A percentile compares a stretch with the other conserved stretches of the same genome.
Evolutionary conservation across 805 yeast genomes (phyloP).

Genomic region (Saturnispora quitensis): DNA sequence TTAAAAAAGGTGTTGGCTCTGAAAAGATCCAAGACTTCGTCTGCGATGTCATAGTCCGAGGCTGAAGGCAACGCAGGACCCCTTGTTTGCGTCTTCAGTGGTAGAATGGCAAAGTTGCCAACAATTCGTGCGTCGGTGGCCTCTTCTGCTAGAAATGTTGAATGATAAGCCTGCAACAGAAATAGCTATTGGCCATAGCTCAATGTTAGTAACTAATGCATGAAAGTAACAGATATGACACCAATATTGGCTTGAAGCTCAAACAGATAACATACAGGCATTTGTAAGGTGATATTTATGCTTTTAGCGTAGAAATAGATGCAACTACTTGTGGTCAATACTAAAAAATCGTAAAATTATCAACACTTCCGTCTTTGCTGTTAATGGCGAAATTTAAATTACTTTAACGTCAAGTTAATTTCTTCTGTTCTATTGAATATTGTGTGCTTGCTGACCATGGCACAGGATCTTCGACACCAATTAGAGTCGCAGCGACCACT

Average conservation of each 20-base stretch:
- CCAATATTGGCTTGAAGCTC: too few relatives aligned
- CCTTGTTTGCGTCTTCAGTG: constrained; percentile 72
- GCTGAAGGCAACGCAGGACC: constrained; percentile 86
- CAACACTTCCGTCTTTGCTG: not conserved
- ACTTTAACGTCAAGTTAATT: not conserved
- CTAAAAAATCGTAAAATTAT: not conserved
- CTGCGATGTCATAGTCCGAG: constrained; percentile 79
- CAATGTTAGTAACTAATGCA: not conserved
- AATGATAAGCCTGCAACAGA: constrained; percentile 53
- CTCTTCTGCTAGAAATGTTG: constrained; percentile 63
- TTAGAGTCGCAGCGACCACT: not conserved
- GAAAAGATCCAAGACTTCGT: constrained; percentile 84
- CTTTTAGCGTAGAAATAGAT: not conserved
- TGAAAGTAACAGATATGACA: not conserved
- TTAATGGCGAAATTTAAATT: not conserved
- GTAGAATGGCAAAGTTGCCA: constrained; percentile 77
- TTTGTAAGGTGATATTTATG: not conserved
- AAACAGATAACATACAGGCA: not conserved
- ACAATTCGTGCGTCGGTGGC: constrained; percentile 50
- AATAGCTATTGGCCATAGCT: not conserved
- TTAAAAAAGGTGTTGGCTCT: constrained; percentile 94
- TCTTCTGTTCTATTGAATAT: not conserved
- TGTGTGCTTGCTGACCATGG: not conserved
- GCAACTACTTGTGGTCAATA: not conserved
- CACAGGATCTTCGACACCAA: not conserved